Evolutionary conservation across 805 yeast genomes (phyloP).

Genomic region (Hermanozyma aechmeae): DNA sequence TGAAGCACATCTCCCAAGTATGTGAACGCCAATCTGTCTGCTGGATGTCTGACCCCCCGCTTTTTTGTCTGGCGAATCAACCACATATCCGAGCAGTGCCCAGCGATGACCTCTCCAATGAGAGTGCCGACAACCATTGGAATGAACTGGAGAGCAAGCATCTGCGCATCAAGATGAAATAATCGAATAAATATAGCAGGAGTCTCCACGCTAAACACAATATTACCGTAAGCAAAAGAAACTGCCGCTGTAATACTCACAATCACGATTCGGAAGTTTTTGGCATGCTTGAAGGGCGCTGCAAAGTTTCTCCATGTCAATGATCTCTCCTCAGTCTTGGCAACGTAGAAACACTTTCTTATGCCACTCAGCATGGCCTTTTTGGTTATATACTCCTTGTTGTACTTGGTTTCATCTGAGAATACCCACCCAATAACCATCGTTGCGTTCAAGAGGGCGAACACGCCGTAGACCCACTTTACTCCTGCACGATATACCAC

Average conservation of each 20-base stretch:
- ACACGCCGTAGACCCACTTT: slow-evolving; percentile 7
- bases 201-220: slow-evolving; percentile 14
- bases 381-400: slow-evolving; percentile 3
- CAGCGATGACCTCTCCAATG: slow-evolving; percentile 15
- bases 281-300: slow-evolving; percentile 4
- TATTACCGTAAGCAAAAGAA: slow-evolving; percentile 14
- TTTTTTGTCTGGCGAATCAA: slow-evolving; percentile 7
- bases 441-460: slow-evolving; percentile 6
- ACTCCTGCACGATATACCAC: slow-evolving; percentile 5
- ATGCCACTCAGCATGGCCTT: slow-evolving; percentile 1
- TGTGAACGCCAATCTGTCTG: slow-evolving; percentile 12
- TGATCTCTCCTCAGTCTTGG: too few species aligned
- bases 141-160: slow-evolving; percentile 14
- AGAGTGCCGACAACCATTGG: slow-evolving; percentile 14
- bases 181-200: slow-evolving; percentile 11
- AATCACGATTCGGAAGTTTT: slow-evolving; percentile 5
- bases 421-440: slow-evolving; percentile 7
- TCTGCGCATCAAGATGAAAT: slow-evolving; percentile 13
- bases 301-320: slow-evolving; percentile 3
- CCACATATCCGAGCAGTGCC: slow-evolving; percentile 16
- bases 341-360: slow-evolving; percentile 1
- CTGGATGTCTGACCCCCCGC: slow-evolving; percentile 3
- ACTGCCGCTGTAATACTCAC: slow-evolving; percentile 12
- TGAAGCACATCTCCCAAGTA: slow-evolving; percentile 12
- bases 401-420: slow-evolving; percentile 8